These are phyloP conservation scores for Apiotrichum porosum DNA, from an alignment of 1,284 basidiomycete species.

Conservation along the genomic window DNA sequence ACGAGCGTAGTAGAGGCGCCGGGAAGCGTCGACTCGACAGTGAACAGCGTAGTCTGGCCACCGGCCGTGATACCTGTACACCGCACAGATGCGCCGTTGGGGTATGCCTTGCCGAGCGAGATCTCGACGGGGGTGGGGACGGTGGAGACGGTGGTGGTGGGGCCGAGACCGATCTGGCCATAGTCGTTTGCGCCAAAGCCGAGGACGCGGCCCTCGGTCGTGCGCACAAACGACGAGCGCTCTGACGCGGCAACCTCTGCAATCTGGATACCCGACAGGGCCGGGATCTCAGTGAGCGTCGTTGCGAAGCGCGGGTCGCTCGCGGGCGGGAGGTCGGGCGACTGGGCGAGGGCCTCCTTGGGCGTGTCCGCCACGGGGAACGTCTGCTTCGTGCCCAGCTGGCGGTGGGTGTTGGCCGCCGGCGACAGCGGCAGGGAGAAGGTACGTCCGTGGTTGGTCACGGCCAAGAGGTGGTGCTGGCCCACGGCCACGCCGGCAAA, in stretches of 20 bases:
- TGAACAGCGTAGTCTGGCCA: constrained; percentile 60
- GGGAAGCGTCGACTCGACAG: constrained; percentile 57
- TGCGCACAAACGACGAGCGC: constrained; percentile 67
- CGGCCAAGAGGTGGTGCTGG: constrained; percentile 72
- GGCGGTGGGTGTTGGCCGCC: constrained; percentile 76
- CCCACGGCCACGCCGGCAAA: constrained; percentile 72
- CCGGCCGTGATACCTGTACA: constrained; percentile 67
- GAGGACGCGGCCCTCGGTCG: constrained; percentile 69
- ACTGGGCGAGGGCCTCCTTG: constrained; percentile 28
- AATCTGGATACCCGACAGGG: constrained; percentile 61
- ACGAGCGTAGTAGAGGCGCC: constrained; percentile 47
- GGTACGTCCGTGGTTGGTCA: constrained; percentile 74
- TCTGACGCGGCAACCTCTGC: constrained; percentile 70
- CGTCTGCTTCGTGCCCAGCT: constrained; percentile 70
- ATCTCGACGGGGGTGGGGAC: constrained; percentile 84
- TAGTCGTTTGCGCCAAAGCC: constrained; percentile 83
- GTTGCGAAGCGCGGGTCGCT: constrained; percentile 66
- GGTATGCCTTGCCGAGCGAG: constrained; percentile 56
- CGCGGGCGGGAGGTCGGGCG: constrained; percentile 27
- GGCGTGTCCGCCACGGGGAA: constrained; percentile 47
- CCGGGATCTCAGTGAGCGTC: constrained; percentile 72
- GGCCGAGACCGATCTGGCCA: constrained; percentile 79
- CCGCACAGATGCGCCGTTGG: constrained; percentile 56
- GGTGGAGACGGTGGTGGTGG: constrained; percentile 61
- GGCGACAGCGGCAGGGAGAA: constrained; percentile 74